Evolutionary conservation across 176 grass and related monocot species (phyloP).

Genomic region (Ensete glaucum): DNA sequence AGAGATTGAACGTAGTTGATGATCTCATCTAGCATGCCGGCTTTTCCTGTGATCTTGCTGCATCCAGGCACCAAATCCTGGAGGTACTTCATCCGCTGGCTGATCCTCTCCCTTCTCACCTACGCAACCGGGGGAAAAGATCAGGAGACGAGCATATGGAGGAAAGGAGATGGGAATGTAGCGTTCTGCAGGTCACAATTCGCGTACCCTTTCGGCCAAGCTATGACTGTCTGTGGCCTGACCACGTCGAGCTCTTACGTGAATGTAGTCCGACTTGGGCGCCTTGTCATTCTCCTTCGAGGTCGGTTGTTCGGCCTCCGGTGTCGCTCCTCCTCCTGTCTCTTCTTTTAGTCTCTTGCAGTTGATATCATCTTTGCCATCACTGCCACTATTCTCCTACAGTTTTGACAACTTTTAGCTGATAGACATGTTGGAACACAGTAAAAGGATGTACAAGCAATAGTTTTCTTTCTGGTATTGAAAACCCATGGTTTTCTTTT

Average conservation of each 20-base stretch:
- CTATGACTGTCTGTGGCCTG: conserved; percentile 99
- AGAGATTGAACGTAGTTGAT: conserved; percentile 99
- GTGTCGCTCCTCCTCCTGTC: not conserved
- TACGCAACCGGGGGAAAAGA: conserved; percentile 1
- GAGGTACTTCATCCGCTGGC: conserved; percentile 91
- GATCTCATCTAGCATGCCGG: conserved; percentile 99
- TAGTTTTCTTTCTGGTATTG: too few species aligned
- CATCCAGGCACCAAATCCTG: conserved; percentile 96
- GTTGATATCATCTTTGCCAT: conserved; percentile 26
- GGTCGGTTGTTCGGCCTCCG: not conserved
- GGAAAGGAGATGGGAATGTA: too few species aligned
- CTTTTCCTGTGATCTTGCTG: conserved; percentile 93
- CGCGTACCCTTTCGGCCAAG: conserved; percentile 79
- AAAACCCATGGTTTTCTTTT: not conserved
- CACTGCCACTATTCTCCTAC: too few species aligned
- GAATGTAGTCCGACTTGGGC: conserved; percentile 75
- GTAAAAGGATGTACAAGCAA: too few species aligned
- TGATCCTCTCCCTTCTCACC: conserved; percentile 96
- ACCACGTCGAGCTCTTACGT: conserved; percentile 85
- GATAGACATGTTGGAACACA: too few species aligned
- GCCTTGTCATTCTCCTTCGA: conserved; percentile 22
- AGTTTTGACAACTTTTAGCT: too few species aligned
- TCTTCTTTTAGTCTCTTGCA: conserved; percentile 27
- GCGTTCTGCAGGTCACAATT: too few species aligned
- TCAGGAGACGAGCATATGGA: too few species aligned